Percentiles rank a stretch among this genome's conserved stretches.
phyloP scores from a whole-genome alignment of 2,329 filamentous ascomycete species.

The Aspergillus luchuensis region DNA sequence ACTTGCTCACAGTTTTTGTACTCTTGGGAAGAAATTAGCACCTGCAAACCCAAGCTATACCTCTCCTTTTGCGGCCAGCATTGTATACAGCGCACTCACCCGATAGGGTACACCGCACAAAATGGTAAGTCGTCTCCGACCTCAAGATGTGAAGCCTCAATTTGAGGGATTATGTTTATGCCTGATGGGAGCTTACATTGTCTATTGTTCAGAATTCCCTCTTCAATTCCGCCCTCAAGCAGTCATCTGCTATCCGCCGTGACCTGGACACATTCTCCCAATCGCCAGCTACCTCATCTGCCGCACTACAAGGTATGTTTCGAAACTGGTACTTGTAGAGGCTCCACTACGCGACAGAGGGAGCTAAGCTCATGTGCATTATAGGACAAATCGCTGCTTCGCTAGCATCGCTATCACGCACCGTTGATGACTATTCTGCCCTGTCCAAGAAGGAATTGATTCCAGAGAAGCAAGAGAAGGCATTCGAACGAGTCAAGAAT shows the following conservation, averaged over 20 bases:
- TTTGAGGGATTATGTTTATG: background rate
- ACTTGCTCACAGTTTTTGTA: background rate
- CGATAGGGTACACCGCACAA: background rate
- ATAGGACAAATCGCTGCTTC: conserved; percentile 74
- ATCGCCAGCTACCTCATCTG: conserved; percentile 58
- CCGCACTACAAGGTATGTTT: conserved; percentile 60
- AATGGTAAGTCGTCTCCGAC: conserved; percentile 22
- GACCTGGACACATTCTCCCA: conserved; percentile 73
- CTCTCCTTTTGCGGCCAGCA: background rate
- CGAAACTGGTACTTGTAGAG: background rate
- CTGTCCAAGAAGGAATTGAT: conserved; percentile 88
- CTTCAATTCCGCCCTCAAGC: conserved; percentile 83
- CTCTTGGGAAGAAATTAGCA: background rate
- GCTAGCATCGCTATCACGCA: conserved; percentile 79
- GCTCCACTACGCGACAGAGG: background rate
- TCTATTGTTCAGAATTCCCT: conserved; percentile 66
- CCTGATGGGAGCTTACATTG: background rate
- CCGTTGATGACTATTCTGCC: conserved; percentile 86
- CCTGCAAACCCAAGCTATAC: background rate
- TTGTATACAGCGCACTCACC: background rate
- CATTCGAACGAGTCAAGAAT: conserved; percentile 77
- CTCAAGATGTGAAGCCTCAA: background rate
- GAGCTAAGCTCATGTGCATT: background rate
- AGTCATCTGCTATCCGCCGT: conserved; percentile 75
- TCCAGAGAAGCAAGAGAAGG: conserved; percentile 87